Evolutionary conservation across 208 protist species (phyloP).

Genomic region (Wallacemonas rigidus): DNA sequence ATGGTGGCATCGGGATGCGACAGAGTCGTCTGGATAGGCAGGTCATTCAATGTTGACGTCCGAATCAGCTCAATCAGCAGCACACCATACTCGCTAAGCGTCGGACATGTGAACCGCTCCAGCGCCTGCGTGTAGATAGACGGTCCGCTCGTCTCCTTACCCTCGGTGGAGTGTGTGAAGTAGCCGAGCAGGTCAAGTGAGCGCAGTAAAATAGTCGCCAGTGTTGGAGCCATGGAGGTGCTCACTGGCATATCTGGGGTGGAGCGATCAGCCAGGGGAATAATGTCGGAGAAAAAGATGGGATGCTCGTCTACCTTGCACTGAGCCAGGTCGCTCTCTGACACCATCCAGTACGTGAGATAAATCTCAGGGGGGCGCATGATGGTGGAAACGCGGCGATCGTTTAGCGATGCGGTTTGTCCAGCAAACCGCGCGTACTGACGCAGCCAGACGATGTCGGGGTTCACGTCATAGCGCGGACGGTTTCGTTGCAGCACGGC

Average conservation of each 20-base stretch:
- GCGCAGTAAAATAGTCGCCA: slow-evolving; percentile 68
- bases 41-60: slow-evolving; percentile 56
- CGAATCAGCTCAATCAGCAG: slow-evolving; percentile 87
- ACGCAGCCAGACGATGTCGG: slow-evolving; percentile 55
- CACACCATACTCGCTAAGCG: slow-evolving; percentile 81
- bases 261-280: slow-evolving; percentile 46
- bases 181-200: slow-evolving; percentile 92
- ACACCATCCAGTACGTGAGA: slow-evolving; percentile 63
- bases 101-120: slow-evolving; percentile 56
- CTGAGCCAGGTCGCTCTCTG: slow-evolving; percentile 21
- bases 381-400: slow-evolving; percentile 45
- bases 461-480: slow-evolving; percentile 9
- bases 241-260: slow-evolving; percentile 22
- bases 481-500: slow-evolving; percentile 10
- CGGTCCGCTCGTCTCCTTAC: slow-evolving; percentile 49
- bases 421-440: slow-evolving; percentile 48
- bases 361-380: slow-evolving; percentile 54
- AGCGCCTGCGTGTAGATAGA: slow-evolving; percentile 70
- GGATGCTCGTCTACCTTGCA: slow-evolving; percentile 20
- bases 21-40: slow-evolving; percentile 44
- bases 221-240: slow-evolving; percentile 46
- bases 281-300: slow-evolving; percentile 66
- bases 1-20: slow-evolving; percentile 17
- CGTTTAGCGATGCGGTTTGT: slow-evolving; percentile 25
- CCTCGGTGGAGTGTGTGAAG: slow-evolving; percentile 74